Base-by-base conservation (phyloP, 176 grass and related monocot genomes). In the Bromus sterilis region DNA sequence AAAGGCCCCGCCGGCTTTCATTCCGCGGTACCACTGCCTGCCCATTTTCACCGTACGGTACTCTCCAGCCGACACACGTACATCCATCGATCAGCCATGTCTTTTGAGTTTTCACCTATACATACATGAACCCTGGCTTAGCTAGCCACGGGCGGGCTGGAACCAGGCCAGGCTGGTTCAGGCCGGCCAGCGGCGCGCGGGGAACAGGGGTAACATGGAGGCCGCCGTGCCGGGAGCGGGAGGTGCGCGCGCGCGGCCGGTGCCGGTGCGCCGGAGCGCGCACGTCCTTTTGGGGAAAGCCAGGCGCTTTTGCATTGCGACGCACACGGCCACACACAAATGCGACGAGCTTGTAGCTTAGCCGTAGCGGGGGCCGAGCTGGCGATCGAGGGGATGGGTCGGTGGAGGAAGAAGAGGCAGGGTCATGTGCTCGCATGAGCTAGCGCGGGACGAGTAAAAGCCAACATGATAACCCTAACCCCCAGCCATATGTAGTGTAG, bases 131-230 rank as follows among this genome's bases (percentile, higher is more conserved):
- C n/a, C n/a, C n/a, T n/a, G n/a, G n/a, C n/a, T n/a, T n/a, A n/a
- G n/a, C n/a, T n/a, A n/a, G n/a, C n/a, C n/a, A n/a, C n/a, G n/a
- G n/a, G n/a, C n/a, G n/a, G n/a, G n/a, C n/a, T n/a, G n/a, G n/a
- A n/a, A n/a, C n/a, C 59, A 31, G 59, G 59, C 14, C 13, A 53
- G 59, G 29, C 59, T 28, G 5, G 29, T 33, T 21, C 18, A 11
- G 56, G 35, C 14, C 1, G 40, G 24, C 24, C 13, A 7, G 49
- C 32, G 28, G 29, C 4, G 31, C 21, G 23, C 21, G 53, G 85
- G 73, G 74, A 58, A 74, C 86, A 88, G 67, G 67, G 60, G 86
- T 83, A 88, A 84, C 81, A 84, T 88, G 86, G 66, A 29, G 37
- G 74, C 31, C 80, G 66, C 66, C 69, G 74, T 66, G 64, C 64